Evolutionary conservation across 2,329 filamentous ascomycete species (phyloP).

Genomic region (Uncinocarpus reesii): DNA sequence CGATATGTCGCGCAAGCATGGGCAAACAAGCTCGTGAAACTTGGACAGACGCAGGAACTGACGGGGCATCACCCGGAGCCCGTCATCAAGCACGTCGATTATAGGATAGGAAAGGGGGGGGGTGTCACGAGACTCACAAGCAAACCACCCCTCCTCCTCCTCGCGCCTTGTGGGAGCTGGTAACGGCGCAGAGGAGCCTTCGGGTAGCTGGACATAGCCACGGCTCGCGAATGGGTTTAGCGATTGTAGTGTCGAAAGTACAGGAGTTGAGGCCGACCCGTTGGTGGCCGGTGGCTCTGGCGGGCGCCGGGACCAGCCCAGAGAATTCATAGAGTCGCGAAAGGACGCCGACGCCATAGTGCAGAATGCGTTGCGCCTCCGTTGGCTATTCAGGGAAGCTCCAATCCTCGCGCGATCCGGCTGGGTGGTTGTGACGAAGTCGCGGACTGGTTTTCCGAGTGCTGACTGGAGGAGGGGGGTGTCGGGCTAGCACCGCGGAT

Average conservation of each 20-base stretch:
- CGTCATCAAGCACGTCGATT: constrained; percentile 26
- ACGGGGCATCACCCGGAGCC: constrained; percentile 13
- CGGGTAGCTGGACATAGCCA: constrained; percentile 84
- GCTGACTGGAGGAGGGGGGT: not conserved
- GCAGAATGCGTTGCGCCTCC: not conserved
- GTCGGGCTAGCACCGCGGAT: not conserved
- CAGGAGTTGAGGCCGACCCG: constrained; percentile 52
- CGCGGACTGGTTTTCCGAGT: not conserved
- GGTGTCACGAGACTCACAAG: constrained; percentile 56
- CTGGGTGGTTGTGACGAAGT: constrained; percentile 4
- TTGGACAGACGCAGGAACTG: constrained; percentile 33
- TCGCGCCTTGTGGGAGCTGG: constrained; percentile 76
- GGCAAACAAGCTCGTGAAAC: constrained; percentile 21
- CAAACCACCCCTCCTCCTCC: constrained; percentile 93
- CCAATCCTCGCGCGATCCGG: not conserved
- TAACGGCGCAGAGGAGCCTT: constrained; percentile 70
- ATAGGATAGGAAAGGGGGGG: constrained; percentile 5
- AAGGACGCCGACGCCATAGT: constrained; percentile 79
- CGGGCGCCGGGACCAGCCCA: constrained; percentile 75
- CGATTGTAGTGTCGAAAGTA: constrained; percentile 71
- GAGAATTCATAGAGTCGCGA: constrained; percentile 83
- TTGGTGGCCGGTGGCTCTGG: constrained; percentile 60
- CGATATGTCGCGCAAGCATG: not conserved
- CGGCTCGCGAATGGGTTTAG: constrained; percentile 73
- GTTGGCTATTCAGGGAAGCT: not conserved